Conservation (phyloP, 768 basidiomycete genomes). For the Collybiopsis luxurians region DNA sequence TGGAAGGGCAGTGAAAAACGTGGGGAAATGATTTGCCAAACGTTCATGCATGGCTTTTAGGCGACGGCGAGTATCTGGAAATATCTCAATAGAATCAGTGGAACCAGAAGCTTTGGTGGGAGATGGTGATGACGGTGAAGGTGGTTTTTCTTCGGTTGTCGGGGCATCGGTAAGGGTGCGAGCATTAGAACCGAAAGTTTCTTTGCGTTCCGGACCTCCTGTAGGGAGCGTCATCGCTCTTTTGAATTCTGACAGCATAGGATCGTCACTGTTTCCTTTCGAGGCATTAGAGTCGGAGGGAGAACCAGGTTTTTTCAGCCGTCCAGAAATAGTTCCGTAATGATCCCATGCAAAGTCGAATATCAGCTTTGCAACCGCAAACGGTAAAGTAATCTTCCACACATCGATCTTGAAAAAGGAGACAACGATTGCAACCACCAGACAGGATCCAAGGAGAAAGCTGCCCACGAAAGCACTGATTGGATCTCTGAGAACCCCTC, state of each 20-base stretch:
- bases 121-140: neutral
- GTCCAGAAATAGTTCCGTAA: conserved; percentile 36
- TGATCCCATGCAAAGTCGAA: conserved; percentile 65
- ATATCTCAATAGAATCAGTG: neutral
- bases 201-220: neutral
- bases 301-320: conserved; percentile 18
- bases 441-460: conserved; percentile 58
- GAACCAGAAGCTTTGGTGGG: neutral
- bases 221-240: conserved; percentile 10
- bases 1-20: conserved; percentile 59
- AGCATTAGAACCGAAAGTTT: conserved; percentile 6
- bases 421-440: conserved; percentile 72
- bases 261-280: conserved; percentile 8
- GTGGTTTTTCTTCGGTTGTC: neutral
- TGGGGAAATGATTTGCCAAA: conserved; percentile 56
- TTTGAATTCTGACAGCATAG: conserved; percentile 11
- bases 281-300: conserved; percentile 16
- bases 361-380: conserved; percentile 67
- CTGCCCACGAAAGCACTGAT: conserved; percentile 73
- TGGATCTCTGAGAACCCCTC: conserved; percentile 69
- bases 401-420: conserved; percentile 77
- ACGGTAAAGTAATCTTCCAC: conserved; percentile 83
- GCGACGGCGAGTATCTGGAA: neutral
- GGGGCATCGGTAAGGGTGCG: neutral
- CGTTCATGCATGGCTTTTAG: conserved; percentile 8